Conservation (phyloP, 176 grass and related monocot genomes). For the Puya raimondii region DNA sequence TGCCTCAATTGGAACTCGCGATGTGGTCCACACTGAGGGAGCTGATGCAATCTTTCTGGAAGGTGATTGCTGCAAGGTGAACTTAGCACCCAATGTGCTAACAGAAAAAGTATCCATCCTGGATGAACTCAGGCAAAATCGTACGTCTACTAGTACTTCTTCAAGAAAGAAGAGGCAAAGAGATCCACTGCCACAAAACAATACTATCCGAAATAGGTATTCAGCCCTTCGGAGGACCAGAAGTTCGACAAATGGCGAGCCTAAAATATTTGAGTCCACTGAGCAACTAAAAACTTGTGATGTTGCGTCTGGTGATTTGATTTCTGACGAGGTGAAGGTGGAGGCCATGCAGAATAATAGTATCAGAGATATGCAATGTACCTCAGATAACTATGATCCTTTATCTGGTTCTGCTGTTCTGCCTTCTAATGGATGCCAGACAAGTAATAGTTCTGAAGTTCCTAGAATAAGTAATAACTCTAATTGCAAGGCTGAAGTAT, state of each 20-base stretch:
- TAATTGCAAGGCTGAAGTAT: conserved; percentile 36
- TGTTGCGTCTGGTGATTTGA: conserved; percentile 28
- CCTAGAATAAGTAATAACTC: conserved; percentile 18
- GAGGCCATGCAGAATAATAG: conserved; percentile 12
- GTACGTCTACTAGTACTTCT: conserved; percentile 40
- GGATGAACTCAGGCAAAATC: conserved; percentile 47
- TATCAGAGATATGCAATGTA: conserved; percentile 22
- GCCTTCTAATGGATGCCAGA: conserved; percentile 16
- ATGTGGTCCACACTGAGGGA: conserved; percentile 20
- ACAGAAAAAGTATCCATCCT: conserved; percentile 58
- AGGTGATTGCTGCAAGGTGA: conserved; percentile 31
- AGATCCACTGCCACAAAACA: conserved; percentile 25
- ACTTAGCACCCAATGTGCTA: conserved; percentile 42
- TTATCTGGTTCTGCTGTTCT: conserved; percentile 13
- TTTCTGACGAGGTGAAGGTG: conserved; percentile 24
- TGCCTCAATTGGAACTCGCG: conserved; percentile 25
- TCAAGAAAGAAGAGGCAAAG: conserved; percentile 39
- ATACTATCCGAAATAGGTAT: conserved; percentile 18
- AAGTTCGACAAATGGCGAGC: conserved; percentile 40
- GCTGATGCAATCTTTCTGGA: conserved; percentile 20
- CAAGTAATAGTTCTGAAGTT: conserved; percentile 19
- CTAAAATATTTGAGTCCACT: conserved; percentile 17
- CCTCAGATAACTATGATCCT: conserved; percentile 17
- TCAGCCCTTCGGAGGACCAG: conserved; percentile 16
- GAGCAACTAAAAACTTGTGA: conserved; percentile 22